Conservation (phyloP, 805 yeast genomes). For the Candida nitratophila region DNA sequence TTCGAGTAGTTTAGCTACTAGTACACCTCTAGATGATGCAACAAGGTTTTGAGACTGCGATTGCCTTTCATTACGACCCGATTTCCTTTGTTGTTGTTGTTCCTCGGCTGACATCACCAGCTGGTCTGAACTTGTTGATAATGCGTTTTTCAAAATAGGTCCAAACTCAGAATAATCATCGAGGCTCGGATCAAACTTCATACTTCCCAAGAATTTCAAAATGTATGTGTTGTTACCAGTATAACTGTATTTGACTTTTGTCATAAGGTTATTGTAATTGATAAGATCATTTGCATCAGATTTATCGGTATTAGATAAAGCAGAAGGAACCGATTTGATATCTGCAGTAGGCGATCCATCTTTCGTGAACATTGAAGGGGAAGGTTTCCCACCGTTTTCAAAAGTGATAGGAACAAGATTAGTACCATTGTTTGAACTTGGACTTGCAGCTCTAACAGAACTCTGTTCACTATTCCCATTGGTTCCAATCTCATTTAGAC, state of each 20-base stretch:
- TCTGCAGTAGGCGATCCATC: constrained; percentile 14
- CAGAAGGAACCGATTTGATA: no score
- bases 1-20: constrained; percentile 60
- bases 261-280: constrained; percentile 16
- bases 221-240: constrained; percentile 63
- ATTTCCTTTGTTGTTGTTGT: background rate
- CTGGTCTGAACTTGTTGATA: background rate
- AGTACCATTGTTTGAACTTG: background rate
- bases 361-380: constrained; percentile 12
- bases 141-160: constrained; percentile 12
- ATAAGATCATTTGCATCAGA: constrained; percentile 15
- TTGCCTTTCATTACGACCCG: background rate
- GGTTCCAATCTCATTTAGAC: background rate
- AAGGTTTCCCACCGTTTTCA: constrained; percentile 13
- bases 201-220: constrained; percentile 42
- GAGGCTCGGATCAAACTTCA: constrained; percentile 49
- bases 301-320: no score
- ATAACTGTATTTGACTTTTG: constrained; percentile 44
- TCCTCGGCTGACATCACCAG: background rate
- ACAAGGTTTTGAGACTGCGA: background rate
- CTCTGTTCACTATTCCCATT: background rate
- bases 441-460: background rate
- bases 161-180: constrained; percentile 70
- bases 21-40: constrained; percentile 35
- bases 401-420: constrained; percentile 10